Evolutionary conservation across 208 protist genomes (phyloP).

Genomic region (Lotmaria passim): DNA sequence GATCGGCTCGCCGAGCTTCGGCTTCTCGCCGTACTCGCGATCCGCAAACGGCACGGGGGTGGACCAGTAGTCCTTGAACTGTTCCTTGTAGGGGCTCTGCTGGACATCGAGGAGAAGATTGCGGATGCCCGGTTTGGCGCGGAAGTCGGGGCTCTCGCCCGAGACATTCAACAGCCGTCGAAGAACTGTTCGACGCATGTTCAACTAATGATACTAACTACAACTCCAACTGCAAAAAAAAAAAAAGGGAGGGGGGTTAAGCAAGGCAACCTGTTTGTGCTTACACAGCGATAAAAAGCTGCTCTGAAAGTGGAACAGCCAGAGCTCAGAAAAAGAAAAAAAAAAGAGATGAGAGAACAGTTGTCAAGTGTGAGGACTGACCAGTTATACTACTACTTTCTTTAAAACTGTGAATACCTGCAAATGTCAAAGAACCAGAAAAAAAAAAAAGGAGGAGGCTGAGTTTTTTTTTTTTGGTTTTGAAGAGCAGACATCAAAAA

Average conservation of each 20-base stretch:
- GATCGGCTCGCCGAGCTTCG: constrained; percentile 79
- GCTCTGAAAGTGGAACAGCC: neutral
- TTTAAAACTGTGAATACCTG: no score
- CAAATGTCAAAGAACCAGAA: no score
- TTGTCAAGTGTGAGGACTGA: no score
- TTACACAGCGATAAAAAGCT: no score
- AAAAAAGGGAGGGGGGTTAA: neutral
- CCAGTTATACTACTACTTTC: no score
- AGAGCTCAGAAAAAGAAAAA: no score
- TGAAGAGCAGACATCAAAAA: no score
- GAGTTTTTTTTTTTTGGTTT: no score
- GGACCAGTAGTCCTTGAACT: constrained; percentile 91
- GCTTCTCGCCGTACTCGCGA: constrained; percentile 87
- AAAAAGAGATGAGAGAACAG: no score
- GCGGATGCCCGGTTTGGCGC: constrained; percentile 74
- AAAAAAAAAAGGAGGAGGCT: no score
- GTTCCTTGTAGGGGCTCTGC: constrained; percentile 89
- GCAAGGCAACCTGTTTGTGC: no score
- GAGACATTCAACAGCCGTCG: constrained; percentile 70
- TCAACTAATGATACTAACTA: constrained; percentile 3
- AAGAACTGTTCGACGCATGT: constrained; percentile 47
- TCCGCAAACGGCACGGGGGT: constrained; percentile 85
- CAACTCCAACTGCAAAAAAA: constrained; percentile 14
- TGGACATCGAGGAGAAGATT: constrained; percentile 81
- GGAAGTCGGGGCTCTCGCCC: constrained; percentile 82